Conservation (phyloP, 176 grass and related monocot genomes). For the Carex kokanica region DNA sequence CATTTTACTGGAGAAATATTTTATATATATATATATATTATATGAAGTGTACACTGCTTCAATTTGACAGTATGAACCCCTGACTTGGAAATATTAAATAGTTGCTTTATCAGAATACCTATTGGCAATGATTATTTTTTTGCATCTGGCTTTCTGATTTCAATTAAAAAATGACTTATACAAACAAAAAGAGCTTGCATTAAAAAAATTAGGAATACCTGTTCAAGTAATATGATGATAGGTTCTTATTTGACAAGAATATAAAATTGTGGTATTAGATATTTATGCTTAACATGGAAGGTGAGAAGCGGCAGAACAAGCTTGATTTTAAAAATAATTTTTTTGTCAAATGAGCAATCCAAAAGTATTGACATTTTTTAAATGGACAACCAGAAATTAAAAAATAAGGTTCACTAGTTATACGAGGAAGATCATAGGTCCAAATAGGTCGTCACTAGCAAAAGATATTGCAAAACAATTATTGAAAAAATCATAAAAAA, state of each 20-base stretch:
- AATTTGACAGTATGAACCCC: constrained; percentile 3
- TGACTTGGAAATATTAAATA: neutral
- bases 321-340: neutral
- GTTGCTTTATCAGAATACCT: neutral
- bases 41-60: constrained; percentile 1
- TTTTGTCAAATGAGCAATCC: neutral
- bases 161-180: neutral
- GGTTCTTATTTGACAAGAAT: neutral
- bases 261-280: neutral
- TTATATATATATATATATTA: neutral
- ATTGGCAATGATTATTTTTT: neutral
- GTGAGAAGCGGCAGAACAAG: neutral
- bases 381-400: neutral
- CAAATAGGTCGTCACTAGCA: neutral
- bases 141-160: too few relatives aligned
- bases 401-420: neutral
- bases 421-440: constrained; percentile 6
- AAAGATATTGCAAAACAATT: neutral
- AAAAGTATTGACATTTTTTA: neutral
- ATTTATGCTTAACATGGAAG: neutral
- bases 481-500: neutral
- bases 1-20: constrained; percentile 1
- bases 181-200: constrained; percentile 1
- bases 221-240: neutral
- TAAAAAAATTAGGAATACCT: neutral